phyloP scores from a whole-genome alignment of 345 rosid genomes.

The Populus deltoides region DNA sequence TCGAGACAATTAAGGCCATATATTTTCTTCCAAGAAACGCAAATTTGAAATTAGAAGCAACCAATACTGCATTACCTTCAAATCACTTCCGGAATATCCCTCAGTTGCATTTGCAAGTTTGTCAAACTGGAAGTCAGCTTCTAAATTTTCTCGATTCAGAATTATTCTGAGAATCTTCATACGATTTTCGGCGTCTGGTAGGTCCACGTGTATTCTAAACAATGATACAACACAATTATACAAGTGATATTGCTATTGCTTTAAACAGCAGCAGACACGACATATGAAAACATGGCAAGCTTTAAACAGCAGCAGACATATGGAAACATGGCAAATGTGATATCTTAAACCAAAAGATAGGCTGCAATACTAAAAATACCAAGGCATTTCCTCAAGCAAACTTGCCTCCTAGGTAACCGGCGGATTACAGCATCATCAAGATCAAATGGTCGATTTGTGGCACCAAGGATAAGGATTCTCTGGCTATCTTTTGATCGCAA shows the following conservation, averaged over 20 bases:
- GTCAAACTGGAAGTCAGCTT: conserved; percentile 50
- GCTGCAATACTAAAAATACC: background rate
- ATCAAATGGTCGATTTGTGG: conserved; percentile 98
- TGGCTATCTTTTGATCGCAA: conserved; percentile 92
- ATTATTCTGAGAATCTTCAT: conserved; percentile 78
- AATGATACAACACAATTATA: conserved; percentile 15
- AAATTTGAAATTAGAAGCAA: background rate
- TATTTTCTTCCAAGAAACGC: background rate
- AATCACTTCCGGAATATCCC: conserved; percentile 98
- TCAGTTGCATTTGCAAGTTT: conserved; percentile 82
- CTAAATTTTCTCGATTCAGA: conserved; percentile 68
- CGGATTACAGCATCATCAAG: conserved; percentile 99
- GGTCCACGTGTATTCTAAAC: conserved; percentile 83
- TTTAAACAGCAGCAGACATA: background rate
- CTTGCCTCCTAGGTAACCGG: conserved; percentile 91
- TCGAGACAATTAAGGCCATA: background rate
- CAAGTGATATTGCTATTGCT: conserved; percentile 7
- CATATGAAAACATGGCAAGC: background rate
- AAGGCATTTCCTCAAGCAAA: background rate
- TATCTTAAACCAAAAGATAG: background rate
- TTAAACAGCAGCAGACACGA: background rate
- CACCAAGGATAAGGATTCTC: conserved; percentile 93
- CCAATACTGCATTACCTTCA: conserved; percentile 56
- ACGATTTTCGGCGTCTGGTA: conserved; percentile 90
- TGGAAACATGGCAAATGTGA: background rate